A percentile compares a stretch with the other conserved stretches of the same genome.
Conservation (phyloP, 2,329 filamentous ascomycete species). For the Aureobasidium sp. region DNA sequence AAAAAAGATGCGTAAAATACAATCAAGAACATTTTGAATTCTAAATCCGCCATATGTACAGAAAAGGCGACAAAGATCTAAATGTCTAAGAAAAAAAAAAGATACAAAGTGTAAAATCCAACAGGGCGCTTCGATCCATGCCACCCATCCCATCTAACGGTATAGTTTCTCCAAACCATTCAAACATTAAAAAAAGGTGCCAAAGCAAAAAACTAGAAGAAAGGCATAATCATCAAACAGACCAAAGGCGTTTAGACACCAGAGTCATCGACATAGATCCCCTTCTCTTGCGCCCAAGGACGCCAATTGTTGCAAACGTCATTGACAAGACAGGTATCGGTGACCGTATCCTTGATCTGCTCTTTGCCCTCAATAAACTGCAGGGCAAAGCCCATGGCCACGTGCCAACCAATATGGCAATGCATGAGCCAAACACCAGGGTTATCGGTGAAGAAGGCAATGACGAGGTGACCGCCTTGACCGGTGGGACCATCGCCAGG, state of each 20-base stretch:
- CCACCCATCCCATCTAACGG: not conserved
- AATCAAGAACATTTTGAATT: no score
- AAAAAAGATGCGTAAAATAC: no score
- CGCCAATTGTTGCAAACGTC: constrained; percentile 22
- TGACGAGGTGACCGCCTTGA: constrained; percentile 26
- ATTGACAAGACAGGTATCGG: constrained; percentile 19
- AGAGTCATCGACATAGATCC: constrained; percentile 18
- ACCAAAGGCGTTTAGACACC: constrained; percentile 19
- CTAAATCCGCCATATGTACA: not conserved
- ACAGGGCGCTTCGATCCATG: not conserved
- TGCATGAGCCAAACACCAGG: constrained; percentile 27
- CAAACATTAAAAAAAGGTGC: not conserved
- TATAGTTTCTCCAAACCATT: not conserved
- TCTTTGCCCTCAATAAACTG: constrained; percentile 23
- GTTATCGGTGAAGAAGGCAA: constrained; percentile 30
- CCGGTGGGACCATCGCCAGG: constrained; percentile 20
- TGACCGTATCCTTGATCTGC: constrained; percentile 15
- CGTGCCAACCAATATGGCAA: constrained; percentile 29
- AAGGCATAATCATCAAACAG: not conserved
- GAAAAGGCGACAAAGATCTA: not conserved
- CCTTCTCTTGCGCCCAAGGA: constrained; percentile 19
- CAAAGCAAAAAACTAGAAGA: not conserved
- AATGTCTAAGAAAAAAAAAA: not conserved
- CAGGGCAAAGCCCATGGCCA: constrained; percentile 25
- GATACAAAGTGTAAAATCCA: not conserved